These are phyloP conservation scores for Cadophora luteo-olivacea DNA, from an alignment of 2,329 filamentous ascomycete species.

Conservation along the genomic window DNA sequence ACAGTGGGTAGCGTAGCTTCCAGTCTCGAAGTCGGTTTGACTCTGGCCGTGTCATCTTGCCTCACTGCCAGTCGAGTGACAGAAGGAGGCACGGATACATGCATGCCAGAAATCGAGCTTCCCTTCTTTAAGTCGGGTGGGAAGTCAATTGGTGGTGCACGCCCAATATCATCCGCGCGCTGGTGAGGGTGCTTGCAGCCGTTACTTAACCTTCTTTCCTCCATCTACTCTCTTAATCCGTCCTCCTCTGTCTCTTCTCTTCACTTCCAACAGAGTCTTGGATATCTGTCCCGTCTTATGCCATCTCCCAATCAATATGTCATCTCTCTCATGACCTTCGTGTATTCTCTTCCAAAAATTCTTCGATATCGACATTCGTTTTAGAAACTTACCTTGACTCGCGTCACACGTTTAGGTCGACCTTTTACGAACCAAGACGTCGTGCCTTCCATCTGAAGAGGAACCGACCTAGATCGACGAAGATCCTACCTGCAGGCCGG, in stretches of 20 bases:
- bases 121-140: background rate
- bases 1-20: background rate
- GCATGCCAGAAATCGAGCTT: background rate
- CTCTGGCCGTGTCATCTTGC: background rate
- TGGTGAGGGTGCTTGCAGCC: background rate
- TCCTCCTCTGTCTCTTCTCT: background rate
- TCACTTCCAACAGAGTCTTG: background rate
- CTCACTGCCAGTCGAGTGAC: background rate
- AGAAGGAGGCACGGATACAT: background rate
- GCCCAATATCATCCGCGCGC: background rate
- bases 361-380: conserved; percentile 19
- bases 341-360: background rate
- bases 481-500: conserved; percentile 12
- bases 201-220: conserved; percentile 8
- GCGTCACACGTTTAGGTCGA: conserved; percentile 8
- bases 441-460: conserved; percentile 20
- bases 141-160: conserved; percentile 3
- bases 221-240: background rate
- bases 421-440: conserved; percentile 23
- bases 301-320: background rate
- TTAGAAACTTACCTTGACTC: conserved; percentile 2
- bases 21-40: background rate
- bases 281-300: background rate
- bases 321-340: conserved; percentile 10
- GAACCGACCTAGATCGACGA: background rate